Percentiles rank a stretch among this genome's conserved stretches.
Conservation (phyloP, 2,329 filamentous ascomycete genomes). For the Diaporthe sp. region DNA sequence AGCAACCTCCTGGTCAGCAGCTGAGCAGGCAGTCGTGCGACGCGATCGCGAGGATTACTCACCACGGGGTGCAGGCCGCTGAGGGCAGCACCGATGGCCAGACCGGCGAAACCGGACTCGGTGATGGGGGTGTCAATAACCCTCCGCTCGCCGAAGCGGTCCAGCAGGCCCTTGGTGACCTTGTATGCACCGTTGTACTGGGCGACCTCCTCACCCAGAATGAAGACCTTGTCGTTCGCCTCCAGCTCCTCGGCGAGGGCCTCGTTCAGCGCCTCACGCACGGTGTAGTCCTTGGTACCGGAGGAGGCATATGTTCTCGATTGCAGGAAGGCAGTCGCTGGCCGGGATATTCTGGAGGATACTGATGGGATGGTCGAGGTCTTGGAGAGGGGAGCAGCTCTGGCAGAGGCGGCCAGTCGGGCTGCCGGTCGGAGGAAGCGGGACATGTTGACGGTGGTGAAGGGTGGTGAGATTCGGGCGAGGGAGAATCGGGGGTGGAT, state of each 20-base stretch:
- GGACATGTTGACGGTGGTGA: conserved; percentile 52
- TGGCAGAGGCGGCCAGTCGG: conserved; percentile 56
- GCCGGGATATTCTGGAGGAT: conserved; percentile 39
- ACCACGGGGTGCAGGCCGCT: conserved; percentile 95
- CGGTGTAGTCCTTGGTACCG: conserved; percentile 91
- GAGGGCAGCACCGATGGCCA: conserved; percentile 94
- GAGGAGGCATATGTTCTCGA: conserved; percentile 68
- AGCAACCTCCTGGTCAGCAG: neutral
- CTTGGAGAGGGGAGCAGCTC: conserved; percentile 43
- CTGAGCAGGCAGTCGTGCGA: neutral
- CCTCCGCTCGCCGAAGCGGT: conserved; percentile 96
- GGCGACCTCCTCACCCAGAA: conserved; percentile 97
- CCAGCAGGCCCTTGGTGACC: conserved; percentile 96
- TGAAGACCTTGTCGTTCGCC: conserved; percentile 92
- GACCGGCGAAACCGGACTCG: conserved; percentile 93
- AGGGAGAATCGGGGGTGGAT: conserved; percentile 33
- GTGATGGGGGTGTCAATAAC: conserved; percentile 99
- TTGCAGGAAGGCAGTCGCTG: conserved; percentile 56
- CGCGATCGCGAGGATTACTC: conserved; percentile 57
- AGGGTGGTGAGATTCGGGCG: conserved; percentile 15
- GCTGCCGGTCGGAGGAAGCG: conserved; percentile 59
- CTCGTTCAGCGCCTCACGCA: conserved; percentile 97
- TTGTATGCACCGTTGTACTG: conserved; percentile 99
- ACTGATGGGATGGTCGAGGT: conserved; percentile 44
- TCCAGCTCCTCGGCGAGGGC: conserved; percentile 98